A percentile compares a stretch with the other conserved stretches of the same genome.
These are phyloP conservation scores for Nakazawaea pomicola DNA, from an alignment of 805 yeast species.

Conservation along the genomic window DNA sequence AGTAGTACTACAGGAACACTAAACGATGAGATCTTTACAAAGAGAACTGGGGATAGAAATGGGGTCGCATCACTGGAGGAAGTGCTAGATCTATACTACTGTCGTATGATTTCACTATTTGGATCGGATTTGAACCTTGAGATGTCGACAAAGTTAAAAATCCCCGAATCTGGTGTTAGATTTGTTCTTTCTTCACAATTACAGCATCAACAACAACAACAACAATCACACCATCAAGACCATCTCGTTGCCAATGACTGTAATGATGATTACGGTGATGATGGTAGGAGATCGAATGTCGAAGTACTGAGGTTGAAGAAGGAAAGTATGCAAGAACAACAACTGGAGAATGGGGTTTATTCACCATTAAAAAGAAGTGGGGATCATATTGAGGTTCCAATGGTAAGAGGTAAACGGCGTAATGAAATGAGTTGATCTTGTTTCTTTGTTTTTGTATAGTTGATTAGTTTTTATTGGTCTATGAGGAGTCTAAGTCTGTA, in stretches of 20 bases:
- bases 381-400: slow-evolving; percentile 3
- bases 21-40: slow-evolving; percentile 1
- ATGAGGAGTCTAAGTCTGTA: no score
- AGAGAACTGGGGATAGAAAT: slow-evolving; percentile 4
- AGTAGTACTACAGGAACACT: slow-evolving; percentile 10
- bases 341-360: slow-evolving; percentile 15
- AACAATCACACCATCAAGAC: no score
- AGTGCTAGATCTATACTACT: slow-evolving; percentile 42
- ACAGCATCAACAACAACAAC: no score
- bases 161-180: slow-evolving; percentile 14
- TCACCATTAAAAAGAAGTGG: slow-evolving; percentile 18
- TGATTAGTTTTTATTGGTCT: neutral
- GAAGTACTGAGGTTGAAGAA: no score
- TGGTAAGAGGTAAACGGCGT: slow-evolving; percentile 4
- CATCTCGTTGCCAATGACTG: slow-evolving; percentile 20
- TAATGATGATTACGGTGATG: neutral
- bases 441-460: neutral
- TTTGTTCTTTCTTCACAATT: no score
- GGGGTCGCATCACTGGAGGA: slow-evolving; percentile 31
- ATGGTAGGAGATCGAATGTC: neutral
- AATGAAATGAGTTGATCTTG: neutral
- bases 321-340: neutral
- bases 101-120: slow-evolving; percentile 43
- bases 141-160: no score
- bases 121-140: slow-evolving; percentile 30